These are phyloP conservation scores for Trichoderma simmonsii DNA, from an alignment of 2,329 filamentous ascomycete species.

Conservation along the genomic window DNA sequence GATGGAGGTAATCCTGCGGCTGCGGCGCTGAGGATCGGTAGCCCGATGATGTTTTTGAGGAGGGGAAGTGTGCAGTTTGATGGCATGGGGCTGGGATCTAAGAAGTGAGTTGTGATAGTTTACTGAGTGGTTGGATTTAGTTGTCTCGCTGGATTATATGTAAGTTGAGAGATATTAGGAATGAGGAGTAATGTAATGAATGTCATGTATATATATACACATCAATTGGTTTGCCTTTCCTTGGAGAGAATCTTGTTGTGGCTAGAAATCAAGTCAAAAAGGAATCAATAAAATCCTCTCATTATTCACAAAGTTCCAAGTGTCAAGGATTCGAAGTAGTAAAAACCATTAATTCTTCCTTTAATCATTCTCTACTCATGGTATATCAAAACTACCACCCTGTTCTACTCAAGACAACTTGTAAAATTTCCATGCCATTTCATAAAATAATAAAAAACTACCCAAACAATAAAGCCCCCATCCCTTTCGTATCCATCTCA, in stretches of 20 bases:
- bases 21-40: constrained; percentile 37
- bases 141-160: background rate
- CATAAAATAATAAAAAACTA: background rate
- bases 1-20: constrained; percentile 22
- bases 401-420: background rate
- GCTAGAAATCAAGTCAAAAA: background rate
- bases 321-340: too few relatives aligned
- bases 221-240: background rate
- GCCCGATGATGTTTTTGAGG: constrained; percentile 47
- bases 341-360: background rate
- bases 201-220: background rate
- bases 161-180: background rate
- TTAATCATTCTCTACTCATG: background rate
- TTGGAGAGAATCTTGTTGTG: background rate
- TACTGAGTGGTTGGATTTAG: background rate
- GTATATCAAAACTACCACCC: background rate
- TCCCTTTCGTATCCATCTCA: background rate
- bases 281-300: background rate
- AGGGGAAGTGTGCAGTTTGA: constrained; percentile 49
- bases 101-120: constrained; percentile 6
- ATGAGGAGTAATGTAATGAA: background rate
- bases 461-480: background rate
- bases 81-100: constrained; percentile 26
- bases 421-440: background rate
- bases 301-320: background rate